phyloP scores from a whole-genome alignment of 352 stramenopile species.

The Globisporangium viniferum region DNA sequence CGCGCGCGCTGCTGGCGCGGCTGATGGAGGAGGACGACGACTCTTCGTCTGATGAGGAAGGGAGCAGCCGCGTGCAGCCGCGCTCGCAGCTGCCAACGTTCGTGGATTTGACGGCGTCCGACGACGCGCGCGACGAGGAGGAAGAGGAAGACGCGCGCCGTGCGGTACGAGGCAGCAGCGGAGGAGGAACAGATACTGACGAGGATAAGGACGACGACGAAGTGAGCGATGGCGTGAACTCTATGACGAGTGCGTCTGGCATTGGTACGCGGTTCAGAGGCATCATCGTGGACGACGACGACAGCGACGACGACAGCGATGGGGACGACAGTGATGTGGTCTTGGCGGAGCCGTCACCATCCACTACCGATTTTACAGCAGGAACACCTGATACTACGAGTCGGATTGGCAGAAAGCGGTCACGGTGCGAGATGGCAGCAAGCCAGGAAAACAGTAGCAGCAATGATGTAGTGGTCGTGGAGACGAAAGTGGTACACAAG shows the following conservation, averaged over 20 bases:
- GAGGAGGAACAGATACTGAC: not conserved
- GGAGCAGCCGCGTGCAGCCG: not conserved
- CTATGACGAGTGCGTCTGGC: not conserved
- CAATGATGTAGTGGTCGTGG: slow-evolving; percentile 5
- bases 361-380: not conserved
- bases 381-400: not conserved
- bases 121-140: slow-evolving; percentile 8
- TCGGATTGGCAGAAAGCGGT: slow-evolving; percentile 7
- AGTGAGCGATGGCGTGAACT: not conserved
- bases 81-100: not conserved
- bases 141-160: slow-evolving; percentile 1
- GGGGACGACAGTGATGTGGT: not conserved
- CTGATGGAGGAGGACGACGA: slow-evolving; percentile 27
- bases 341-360: not conserved
- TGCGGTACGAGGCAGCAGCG: not conserved
- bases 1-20: slow-evolving; percentile 6
- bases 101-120: slow-evolving; percentile 11
- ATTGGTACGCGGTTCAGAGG: slow-evolving; percentile 1
- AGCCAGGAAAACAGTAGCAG: not conserved
- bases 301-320: slow-evolving; percentile 3
- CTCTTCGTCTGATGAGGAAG: slow-evolving; percentile 11
- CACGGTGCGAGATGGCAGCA: slow-evolving; percentile 11
- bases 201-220: slow-evolving; percentile 10
- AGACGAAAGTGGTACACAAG: slow-evolving; percentile 29
- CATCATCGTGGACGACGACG: slow-evolving; percentile 16